phyloP scores from a whole-genome alignment of 108 stramenopile species.

The Halocafeteria seosinensis region DNA sequence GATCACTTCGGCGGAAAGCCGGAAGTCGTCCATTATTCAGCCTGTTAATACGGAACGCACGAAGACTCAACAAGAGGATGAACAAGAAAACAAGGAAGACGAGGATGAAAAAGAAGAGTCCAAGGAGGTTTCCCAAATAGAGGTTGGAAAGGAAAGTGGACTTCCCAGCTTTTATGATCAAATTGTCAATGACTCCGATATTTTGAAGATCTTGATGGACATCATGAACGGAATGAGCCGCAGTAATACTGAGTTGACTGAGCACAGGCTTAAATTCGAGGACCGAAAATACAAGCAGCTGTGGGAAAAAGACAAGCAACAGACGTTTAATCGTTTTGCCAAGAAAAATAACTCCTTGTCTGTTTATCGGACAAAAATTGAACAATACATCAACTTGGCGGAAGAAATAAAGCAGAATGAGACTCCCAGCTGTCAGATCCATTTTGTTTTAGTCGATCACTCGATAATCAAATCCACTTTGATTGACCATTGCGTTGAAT shows the following conservation, averaged over 20 bases:
- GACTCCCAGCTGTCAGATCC: conserved; percentile 22
- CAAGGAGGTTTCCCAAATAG: background rate
- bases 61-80: background rate
- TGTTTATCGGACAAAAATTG: conserved; percentile 34
- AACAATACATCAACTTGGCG: conserved; percentile 27
- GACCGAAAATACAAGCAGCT: conserved; percentile 24
- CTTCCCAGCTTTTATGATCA: conserved; percentile 28
- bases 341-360: conserved; percentile 31
- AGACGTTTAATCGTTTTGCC: conserved; percentile 38
- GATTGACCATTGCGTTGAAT: conserved; percentile 33
- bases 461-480: conserved; percentile 29
- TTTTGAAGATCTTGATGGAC: conserved; percentile 38
- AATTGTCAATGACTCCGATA: conserved; percentile 42
- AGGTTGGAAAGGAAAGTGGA: background rate
- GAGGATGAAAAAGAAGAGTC: background rate
- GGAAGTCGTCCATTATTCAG: background rate
- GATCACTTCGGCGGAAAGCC: background rate
- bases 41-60: background rate
- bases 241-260: conserved; percentile 37
- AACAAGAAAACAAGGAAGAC: background rate
- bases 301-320: conserved; percentile 46
- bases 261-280: conserved; percentile 25
- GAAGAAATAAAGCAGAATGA: conserved; percentile 32
- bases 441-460: conserved; percentile 51
- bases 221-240: conserved; percentile 48